Evolutionary conservation across 2,329 filamentous ascomycete species (phyloP).

Genomic region (Fusarium sp.): DNA sequence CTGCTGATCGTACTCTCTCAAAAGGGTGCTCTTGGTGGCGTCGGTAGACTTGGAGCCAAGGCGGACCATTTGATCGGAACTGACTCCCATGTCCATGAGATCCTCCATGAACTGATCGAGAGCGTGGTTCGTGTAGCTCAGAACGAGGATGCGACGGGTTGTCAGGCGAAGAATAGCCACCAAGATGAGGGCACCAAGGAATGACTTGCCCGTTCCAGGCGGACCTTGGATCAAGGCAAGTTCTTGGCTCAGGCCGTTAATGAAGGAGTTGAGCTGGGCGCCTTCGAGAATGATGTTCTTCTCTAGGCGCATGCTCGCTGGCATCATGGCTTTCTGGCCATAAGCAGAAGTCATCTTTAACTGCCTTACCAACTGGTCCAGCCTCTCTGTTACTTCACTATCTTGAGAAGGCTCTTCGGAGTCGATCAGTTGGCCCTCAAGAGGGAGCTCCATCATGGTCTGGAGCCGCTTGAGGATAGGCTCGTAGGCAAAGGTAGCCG

Average conservation of each 20-base stretch:
- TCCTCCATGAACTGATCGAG: slow-evolving; percentile 76
- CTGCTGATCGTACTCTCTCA: slow-evolving; percentile 54
- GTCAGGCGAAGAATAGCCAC: slow-evolving; percentile 66
- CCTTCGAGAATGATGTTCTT: slow-evolving; percentile 41
- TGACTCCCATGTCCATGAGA: slow-evolving; percentile 69
- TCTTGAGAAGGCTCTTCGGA: slow-evolving; percentile 12
- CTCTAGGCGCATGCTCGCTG: slow-evolving; percentile 29
- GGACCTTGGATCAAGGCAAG: slow-evolving; percentile 78
- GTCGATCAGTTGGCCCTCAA: slow-evolving; percentile 65
- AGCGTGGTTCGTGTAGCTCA: slow-evolving; percentile 77
- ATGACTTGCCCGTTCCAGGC: slow-evolving; percentile 82
- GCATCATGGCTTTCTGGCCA: slow-evolving; percentile 13
- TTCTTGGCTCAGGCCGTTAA: slow-evolving; percentile 62
- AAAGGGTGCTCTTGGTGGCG: slow-evolving; percentile 59
- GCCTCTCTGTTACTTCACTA: too few species aligned
- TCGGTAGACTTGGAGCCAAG: slow-evolving; percentile 70
- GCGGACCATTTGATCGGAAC: slow-evolving; percentile 63
- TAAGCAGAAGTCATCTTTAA: not conserved
- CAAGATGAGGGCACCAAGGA: slow-evolving; percentile 73
- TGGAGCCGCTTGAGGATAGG: slow-evolving; percentile 73
- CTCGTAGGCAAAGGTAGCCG: slow-evolving; percentile 76
- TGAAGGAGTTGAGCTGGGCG: slow-evolving; percentile 68
- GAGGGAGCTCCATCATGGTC: slow-evolving; percentile 64
- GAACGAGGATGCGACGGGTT: slow-evolving; percentile 66
- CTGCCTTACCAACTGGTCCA: slow-evolving; percentile 1